Evolutionary conservation across 169 alveolate species (phyloP), one percentile per base, ranked within the genome.

Genomic region (Plasmodium adleri): DNA sequence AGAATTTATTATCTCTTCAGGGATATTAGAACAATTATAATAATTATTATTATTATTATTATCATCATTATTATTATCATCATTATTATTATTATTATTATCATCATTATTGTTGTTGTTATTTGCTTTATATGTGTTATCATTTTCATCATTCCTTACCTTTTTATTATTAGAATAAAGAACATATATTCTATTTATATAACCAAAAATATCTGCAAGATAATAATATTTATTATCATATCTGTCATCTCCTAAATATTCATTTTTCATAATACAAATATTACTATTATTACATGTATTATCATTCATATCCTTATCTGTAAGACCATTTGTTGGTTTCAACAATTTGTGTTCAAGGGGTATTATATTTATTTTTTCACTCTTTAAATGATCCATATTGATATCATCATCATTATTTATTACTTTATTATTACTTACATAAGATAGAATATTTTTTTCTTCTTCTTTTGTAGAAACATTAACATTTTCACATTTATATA

Each of bases 111-210:
- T 47, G 8, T 58, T 8, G 2, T 1, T 68, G 6, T 15, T 3
- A 45, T 39, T 10, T 20, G 12, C 12, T 7, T 1, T 22, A 43
- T 9, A 9, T 24, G 7, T 4, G 8, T 4, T 32, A 4, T 43
- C 2, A 24, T 8, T 4, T 24, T 24, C 54, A 45, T 68, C 64
- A 20, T 15, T 12, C 12, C 43, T 13, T 32, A 32, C 8, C 4
- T 32, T 32, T 47, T 22, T 0, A 22, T 20, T 9, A 68, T 45
- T 72, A 13, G 24, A 15, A 24, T 7, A 72, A 13, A 50, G 52
- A 3, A 72, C 68, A 39, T 52, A 72, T 72, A 72, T 72, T 12
- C 85, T 50, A 17, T 72, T 67, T 49, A 60, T 15, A 43, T 60
- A 72, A 24, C 85, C 85, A 17, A 72, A 59, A 59, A 10, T 4